Evolutionary conservation across 2,329 filamentous ascomycete genomes (phyloP).

Genomic region (Aspergillus awamori): DNA sequence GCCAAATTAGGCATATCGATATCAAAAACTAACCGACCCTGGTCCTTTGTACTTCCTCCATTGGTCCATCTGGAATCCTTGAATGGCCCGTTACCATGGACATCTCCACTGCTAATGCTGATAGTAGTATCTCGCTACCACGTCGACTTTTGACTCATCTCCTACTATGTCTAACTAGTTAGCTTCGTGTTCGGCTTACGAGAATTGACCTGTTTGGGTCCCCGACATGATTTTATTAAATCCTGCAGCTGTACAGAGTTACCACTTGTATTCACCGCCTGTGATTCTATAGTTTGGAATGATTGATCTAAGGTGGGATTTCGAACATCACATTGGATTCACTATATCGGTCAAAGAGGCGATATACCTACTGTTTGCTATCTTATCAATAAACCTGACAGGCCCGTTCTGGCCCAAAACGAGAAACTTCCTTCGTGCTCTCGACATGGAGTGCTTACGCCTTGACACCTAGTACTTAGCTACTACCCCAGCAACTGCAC

Average conservation of each 20-base stretch:
- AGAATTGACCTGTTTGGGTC: not conserved
- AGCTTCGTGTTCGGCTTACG: not conserved
- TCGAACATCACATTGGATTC: not conserved
- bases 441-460: not conserved
- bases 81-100: not conserved
- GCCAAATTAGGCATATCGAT: not conserved
- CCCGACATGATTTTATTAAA: not conserved
- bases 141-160: constrained; percentile 1
- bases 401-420: not conserved
- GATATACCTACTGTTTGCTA: not conserved
- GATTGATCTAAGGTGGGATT: not conserved
- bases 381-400: not conserved
- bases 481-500: not conserved
- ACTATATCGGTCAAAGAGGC: not conserved
- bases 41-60: not conserved
- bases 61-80: not conserved
- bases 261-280: not conserved
- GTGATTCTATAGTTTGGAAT: not conserved
- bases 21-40: not conserved
- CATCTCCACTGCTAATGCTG: not conserved
- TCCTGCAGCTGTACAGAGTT: not conserved
- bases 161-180: too few relatives aligned
- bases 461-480: not conserved
- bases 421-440: too few relatives aligned
- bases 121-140: not conserved